Base-by-base conservation (phyloP, 805 yeast genomes). In the Saturnispora sekii region DNA sequence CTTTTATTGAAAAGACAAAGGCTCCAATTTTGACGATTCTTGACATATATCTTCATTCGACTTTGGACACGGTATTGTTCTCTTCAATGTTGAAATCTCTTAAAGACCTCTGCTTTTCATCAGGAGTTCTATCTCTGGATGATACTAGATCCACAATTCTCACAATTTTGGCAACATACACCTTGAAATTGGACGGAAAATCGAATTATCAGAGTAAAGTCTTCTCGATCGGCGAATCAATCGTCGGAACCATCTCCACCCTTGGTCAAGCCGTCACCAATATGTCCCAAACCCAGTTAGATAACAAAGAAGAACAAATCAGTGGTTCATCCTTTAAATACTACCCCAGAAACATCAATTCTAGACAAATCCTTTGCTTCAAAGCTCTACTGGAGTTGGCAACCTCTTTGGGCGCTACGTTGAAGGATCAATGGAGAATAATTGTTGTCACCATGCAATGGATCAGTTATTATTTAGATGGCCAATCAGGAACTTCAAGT, bases 321-420 rank as follows among this genome's bases (percentile, higher is more conserved):
- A 44, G 40, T 6, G 42, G 49, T 5, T 15, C 47, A n/a, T 14
- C 46, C 3, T 1, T 48, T 3, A 48, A 49, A n/a, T 39, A 61
- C 18, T 65, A 70, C 38, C 56, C 73, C 1, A 63, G 83, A 48
- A 57, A 59, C 30, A 66, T 84, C 37, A 76, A 79, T 48, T 69
- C 84, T 0, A 72, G 95, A 44, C 87, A 85, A 49, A 71, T 85
- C 1, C 70, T 81, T 9, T 78, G 95, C 52, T 74, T 87, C 34
- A 69, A 96, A 41, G 96, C 95, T 0, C 61, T 90, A 33, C 66
- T 81, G 3, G 84, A 86, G 48, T 66, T 90, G 40, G 88, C 90
- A 0, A 72, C 80, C 3, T 84, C 96, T 0, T 62, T 90, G n/a
- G 97, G 96, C 0, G 74, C 89, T 1, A 73, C 79, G 1, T 67